A percentile compares a stretch with the other conserved stretches of the same genome.
Evolutionary conservation across 202 grass and related monocot genomes (phyloP).

Genomic region (Brachypodium distachyon): DNA sequence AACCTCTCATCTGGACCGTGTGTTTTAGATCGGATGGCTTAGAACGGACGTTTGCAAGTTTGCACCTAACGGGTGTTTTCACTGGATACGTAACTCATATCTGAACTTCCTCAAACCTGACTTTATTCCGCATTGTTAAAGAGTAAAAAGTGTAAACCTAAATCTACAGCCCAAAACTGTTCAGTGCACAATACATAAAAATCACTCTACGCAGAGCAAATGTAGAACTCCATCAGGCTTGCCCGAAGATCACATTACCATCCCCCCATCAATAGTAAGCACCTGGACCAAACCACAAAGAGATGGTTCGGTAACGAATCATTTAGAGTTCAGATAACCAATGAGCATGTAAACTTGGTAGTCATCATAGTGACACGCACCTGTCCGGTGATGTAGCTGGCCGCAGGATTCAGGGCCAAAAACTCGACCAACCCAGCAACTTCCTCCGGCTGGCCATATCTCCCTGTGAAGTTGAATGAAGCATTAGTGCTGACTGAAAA

Average conservation of each 20-base stretch:
- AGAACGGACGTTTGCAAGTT: no score
- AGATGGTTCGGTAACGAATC: neutral
- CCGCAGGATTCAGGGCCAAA: slow-evolving; percentile 70
- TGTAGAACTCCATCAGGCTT: neutral
- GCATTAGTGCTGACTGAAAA: neutral
- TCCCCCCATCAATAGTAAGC: slow-evolving; percentile 74
- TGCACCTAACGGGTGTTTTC: no score
- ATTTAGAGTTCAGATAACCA: neutral
- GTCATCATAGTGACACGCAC: neutral
- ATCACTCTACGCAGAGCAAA: neutral
- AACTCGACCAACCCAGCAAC: slow-evolving; percentile 92
- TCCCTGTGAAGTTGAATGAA: slow-evolving; percentile 46
- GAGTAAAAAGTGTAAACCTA: neutral
- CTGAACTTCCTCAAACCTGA: neutral
- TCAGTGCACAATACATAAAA: neutral
- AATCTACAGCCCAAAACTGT: slow-evolving; percentile 20
- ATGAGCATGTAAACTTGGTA: neutral
- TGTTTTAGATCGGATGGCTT: no score
- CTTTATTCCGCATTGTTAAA: slow-evolving; percentile 18
- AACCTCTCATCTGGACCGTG: no score
- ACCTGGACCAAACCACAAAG: slow-evolving; percentile 24
- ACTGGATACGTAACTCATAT: neutral
- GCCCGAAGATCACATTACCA: slow-evolving; percentile 56
- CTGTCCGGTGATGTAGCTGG: slow-evolving; percentile 92
- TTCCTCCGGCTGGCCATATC: slow-evolving; percentile 80